phyloP scores from a whole-genome alignment of 306 rosid species.

The Vicia faba region DNA sequence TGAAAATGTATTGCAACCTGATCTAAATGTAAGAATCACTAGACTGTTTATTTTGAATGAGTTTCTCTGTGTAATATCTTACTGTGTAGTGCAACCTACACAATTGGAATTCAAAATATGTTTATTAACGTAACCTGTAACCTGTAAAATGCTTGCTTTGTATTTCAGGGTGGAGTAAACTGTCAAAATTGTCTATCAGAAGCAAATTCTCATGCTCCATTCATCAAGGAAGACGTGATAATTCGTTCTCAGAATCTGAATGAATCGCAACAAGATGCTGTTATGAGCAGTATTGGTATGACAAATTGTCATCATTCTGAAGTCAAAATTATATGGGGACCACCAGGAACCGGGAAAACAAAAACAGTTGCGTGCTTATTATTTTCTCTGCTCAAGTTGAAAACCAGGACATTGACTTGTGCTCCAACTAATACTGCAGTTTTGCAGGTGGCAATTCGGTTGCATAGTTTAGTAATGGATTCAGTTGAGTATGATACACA shows the following conservation, averaged over 20 bases:
- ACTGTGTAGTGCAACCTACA: no score
- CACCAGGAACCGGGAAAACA: slow-evolving; percentile 66
- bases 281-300: slow-evolving; percentile 43
- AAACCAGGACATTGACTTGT: background rate
- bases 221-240: background rate
- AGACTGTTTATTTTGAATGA: background rate
- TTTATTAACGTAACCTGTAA: background rate
- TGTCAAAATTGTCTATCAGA: background rate
- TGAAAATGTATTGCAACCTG: slow-evolving; percentile 39
- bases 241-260: slow-evolving; percentile 38
- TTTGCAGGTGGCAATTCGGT: background rate
- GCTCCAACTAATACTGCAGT: slow-evolving; percentile 27
- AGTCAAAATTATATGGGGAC: slow-evolving; percentile 61
- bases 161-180: background rate
- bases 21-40: slow-evolving; percentile 39
- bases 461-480: background rate
- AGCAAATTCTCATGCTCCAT: background rate
- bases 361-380: slow-evolving; percentile 45
- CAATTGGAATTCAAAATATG: no score
- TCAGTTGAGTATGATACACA: slow-evolving; percentile 12
- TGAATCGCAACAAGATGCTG: slow-evolving; percentile 49
- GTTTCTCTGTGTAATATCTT: background rate
- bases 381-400: background rate
- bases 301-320: slow-evolving; percentile 31
- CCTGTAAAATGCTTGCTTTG: background rate